Percentiles rank a stretch among this genome's conserved stretches.
These are phyloP conservation scores for Colletotrichum orchidophilum DNA, from an alignment of 2,329 filamentous ascomycete species.

Conservation along the genomic window DNA sequence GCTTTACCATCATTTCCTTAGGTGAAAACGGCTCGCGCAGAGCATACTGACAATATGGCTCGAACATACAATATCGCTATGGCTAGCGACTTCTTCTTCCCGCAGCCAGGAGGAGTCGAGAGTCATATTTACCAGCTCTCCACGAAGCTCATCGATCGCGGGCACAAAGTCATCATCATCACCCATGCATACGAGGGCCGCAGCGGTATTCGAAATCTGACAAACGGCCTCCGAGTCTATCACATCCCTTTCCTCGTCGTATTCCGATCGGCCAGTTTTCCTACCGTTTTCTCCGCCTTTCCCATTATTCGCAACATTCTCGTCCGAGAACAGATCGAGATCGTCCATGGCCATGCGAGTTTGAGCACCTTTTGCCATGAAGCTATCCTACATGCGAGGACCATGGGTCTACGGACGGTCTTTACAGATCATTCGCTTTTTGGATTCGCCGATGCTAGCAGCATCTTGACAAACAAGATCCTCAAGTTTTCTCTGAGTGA, in stretches of 20 bases:
- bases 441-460: conserved; percentile 94
- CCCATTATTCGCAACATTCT: conserved; percentile 97
- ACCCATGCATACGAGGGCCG: conserved; percentile 94
- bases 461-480: conserved; percentile 96
- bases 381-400: conserved; percentile 91
- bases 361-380: conserved; percentile 94
- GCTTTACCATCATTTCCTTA: not conserved
- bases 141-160: conserved; percentile 94
- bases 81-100: conserved; percentile 99
- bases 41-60: conserved; percentile 20
- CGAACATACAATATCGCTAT: conserved; percentile 79
- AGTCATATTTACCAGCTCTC: conserved; percentile 99
- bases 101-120: conserved; percentile 94
- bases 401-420: conserved; percentile 94
- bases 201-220: conserved; percentile 92
- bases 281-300: conserved; percentile 98
- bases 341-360: conserved; percentile 96
- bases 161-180: conserved; percentile 97
- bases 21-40: conserved; percentile 13
- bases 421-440: conserved; percentile 98
- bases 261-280: conserved; percentile 92
- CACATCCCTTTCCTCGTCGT: conserved; percentile 96
- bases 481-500: conserved; percentile 96
- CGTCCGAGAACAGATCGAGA: conserved; percentile 92
- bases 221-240: conserved; percentile 98